Evolutionary conservation across 768 basidiomycete genomes (phyloP), one percentile per base, ranked within the genome.

Genomic region (Boletus tomentosulus): DNA sequence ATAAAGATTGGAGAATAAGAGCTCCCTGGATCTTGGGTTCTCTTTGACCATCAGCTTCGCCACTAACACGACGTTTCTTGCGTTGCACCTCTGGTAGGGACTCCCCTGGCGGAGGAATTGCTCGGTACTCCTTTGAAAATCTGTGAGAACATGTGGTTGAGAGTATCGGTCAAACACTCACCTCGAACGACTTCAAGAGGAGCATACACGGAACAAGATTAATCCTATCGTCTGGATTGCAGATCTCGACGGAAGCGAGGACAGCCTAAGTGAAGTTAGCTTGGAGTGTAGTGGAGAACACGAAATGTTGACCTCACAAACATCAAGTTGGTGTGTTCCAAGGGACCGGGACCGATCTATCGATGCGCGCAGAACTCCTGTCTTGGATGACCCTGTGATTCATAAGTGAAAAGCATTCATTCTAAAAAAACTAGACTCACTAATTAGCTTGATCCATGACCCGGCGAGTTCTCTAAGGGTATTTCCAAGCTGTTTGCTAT

Each of bases 21-120:
- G 90, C 88, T 1, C 96, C 96, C 66, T 93, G 92, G 12, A 87
- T 80, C 61, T 83, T 89, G 7, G 86, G 83, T 63, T 85, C 86
- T 39, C 83, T 64, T 1, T 75, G 73, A 51, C 74, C 73, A 50
- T 61, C 60, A 15, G 55, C 49, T 59, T 60, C 51, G 42, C 39
- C 50, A 59, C 55, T 58, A 48, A 35, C 54, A 48, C 27, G 62
- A 37, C 46, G 51, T 50, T 51, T 57, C 53, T 52, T 46, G 55
- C 46, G 43, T 54, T 51, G 46, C 62, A 31, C 42, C 19, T 59
- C 50, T 47, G 53, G 33, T 16, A 52, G 49, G n/a, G 52, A 30
- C 33, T 63, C 62, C 43, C 52, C 52, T 10, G 52, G 30, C 16
- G 44, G 3, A 8, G 53, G 25, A 31, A 57, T 48, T 41, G 48